Evolutionary conservation across 805 yeast genomes (phyloP).

Genomic region (Kluyveromyces siamensis): DNA sequence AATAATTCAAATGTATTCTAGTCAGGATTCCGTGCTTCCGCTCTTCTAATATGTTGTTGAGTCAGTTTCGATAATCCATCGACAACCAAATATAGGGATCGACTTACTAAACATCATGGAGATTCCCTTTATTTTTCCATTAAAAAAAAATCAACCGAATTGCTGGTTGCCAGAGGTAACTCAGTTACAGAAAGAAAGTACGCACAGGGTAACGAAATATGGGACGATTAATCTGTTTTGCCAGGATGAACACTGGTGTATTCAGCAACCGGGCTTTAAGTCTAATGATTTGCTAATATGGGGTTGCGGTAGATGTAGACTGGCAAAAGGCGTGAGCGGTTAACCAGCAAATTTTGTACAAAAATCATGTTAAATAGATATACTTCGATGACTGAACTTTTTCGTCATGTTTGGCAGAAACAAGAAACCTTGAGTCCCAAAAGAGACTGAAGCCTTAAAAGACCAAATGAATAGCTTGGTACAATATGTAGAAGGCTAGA

Average conservation of each 20-base stretch:
- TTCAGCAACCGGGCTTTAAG: too few relatives aligned
- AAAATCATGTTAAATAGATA: not conserved
- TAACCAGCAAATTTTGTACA: not conserved
- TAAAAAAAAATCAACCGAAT: not conserved
- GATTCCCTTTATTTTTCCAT: not conserved
- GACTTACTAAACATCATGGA: not conserved
- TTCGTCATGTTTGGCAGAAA: not conserved
- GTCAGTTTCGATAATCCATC: too few relatives aligned
- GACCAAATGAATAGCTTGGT: constrained; percentile 16
- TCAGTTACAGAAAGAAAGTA: not conserved
- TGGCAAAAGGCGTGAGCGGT: not conserved
- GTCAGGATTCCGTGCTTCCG: too few relatives aligned
- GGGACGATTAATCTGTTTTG: not conserved
- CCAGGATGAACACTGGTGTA: not conserved
- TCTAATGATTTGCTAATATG: too few relatives aligned
- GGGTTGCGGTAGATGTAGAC: too few relatives aligned
- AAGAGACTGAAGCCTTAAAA: constrained; percentile 9
- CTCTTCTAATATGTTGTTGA: too few relatives aligned
- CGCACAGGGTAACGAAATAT: not conserved
- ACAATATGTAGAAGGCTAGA: constrained; percentile 23
- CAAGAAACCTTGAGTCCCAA: not conserved
- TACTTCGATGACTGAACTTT: not conserved
- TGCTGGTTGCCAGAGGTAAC: not conserved
- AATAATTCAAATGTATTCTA: too few relatives aligned
- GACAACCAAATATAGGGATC: too few relatives aligned